phyloP scores from a whole-genome alignment of 2,329 filamentous ascomycete species.

The Trichoderma sp. region DNA sequence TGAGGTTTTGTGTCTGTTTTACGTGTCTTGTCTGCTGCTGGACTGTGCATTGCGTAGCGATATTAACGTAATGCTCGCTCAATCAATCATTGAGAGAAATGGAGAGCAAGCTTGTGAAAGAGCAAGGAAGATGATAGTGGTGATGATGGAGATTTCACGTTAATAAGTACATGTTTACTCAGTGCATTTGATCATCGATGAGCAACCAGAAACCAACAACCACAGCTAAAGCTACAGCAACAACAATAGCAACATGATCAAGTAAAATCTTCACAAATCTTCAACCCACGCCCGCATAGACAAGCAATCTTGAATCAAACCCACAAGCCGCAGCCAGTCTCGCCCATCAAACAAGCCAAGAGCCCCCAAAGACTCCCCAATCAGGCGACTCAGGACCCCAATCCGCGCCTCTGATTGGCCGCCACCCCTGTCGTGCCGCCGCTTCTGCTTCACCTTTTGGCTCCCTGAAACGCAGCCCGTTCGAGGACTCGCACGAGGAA shows the following conservation, averaged over 20 bases:
- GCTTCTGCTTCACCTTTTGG: slow-evolving; percentile 19
- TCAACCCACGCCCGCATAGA: not conserved
- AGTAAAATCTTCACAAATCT: not conserved
- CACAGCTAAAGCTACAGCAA: not conserved
- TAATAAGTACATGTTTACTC: not conserved
- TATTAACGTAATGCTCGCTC: not conserved
- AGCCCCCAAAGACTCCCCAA: slow-evolving; percentile 15
- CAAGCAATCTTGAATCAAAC: not conserved
- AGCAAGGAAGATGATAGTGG: not conserved
- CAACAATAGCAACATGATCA: not conserved
- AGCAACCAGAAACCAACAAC: not conserved
- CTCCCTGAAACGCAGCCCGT: slow-evolving; percentile 20
- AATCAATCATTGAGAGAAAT: not conserved
- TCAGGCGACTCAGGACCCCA: slow-evolving; percentile 18
- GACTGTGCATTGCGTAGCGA: not conserved
- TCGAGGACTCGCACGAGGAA: not conserved
- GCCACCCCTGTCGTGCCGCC: not conserved
- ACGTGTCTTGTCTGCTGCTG: not conserved
- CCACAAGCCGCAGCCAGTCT: not conserved
- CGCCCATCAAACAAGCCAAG: not conserved
- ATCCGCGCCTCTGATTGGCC: slow-evolving; percentile 17
- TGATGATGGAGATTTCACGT: not conserved
- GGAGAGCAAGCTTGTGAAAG: not conserved
- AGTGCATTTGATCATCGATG: not conserved
- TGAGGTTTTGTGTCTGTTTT: not conserved